Base-by-base conservation (phyloP, 495 filamentous ascomycete species). In the Cercophora newfieldiana region DNA sequence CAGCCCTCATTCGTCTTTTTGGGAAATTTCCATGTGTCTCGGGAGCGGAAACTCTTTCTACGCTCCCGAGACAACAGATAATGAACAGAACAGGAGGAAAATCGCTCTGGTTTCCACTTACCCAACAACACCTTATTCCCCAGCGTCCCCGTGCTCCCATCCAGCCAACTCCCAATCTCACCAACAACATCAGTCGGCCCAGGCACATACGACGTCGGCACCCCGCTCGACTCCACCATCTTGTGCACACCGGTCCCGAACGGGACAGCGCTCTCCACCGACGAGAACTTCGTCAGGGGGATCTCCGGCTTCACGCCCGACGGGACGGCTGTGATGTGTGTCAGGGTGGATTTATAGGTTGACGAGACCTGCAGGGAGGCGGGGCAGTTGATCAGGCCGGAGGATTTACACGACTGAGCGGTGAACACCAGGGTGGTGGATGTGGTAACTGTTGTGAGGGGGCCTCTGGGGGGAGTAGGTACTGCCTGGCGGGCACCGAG, bases 341-440 rank as follows among this genome's bases (percentile, higher is more conserved):
- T 80, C 14, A 71, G 65, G 2, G 69, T 72, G 1, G 72, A 73
- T 12, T 71, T 75, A 1, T 71, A 66, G 10, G 71, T 75, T 0
- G 71, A 70, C 1, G 81, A 81, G 14, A 69, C 76, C 58, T 83
- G 83, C 19, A 79, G 70, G 3, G 78, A 79, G 14, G 59, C 74
- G 0, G 84, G 83, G 63, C 84, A 86, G 68, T 80, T 78, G 59
- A 80, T 60, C 12, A 82, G 48, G 18, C 78, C 79, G 0, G 77
- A 68, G 14, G 75, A 76, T 7, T 73, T 29, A 63, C 82, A 86
- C 19, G 59, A 66, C 21, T 74, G 65, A 26, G 72, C 82, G 0
- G 78, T 81, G 61, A 77, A 80, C 0, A 73, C 71, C 12, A 73
- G 66, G 48, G 70, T 73, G 16, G 72, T 72, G 2, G 66, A 75